These are phyloP conservation scores for Leccinellum rugosiceps DNA, from an alignment of 768 basidiomycete species.

Conservation along the genomic window DNA sequence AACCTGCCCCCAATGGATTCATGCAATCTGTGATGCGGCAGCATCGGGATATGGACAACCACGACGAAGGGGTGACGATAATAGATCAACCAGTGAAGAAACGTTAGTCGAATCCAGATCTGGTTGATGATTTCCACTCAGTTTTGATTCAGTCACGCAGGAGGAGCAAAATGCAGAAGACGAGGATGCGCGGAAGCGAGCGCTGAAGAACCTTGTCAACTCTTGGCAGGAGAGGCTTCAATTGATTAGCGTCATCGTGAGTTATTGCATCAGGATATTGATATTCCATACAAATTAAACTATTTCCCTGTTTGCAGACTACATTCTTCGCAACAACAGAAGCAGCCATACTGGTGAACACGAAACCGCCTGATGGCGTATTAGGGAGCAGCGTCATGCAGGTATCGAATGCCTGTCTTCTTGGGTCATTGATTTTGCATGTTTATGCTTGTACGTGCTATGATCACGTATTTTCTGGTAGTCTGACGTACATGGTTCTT, in stretches of 20 bases:
- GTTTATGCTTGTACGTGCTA: slow-evolving; percentile 44
- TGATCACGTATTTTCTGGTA: not conserved
- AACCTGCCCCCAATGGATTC: slow-evolving; percentile 16
- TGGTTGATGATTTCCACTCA: not conserved
- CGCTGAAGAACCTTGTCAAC: slow-evolving; percentile 48
- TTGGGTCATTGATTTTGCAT: slow-evolving; percentile 53
- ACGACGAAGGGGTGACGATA: slow-evolving; percentile 15
- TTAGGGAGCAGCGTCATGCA: slow-evolving; percentile 16
- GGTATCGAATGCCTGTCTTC: slow-evolving; percentile 44
- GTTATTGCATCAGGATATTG: slow-evolving; percentile 14
- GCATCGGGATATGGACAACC: slow-evolving; percentile 1
- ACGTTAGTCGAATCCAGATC: slow-evolving; percentile 12
- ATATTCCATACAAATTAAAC: not conserved
- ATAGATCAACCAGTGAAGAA: slow-evolving; percentile 9
- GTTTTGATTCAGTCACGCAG: slow-evolving; percentile 37
- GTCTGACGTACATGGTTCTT: not conserved
- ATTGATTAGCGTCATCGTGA: slow-evolving; percentile 56
- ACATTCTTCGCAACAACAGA: slow-evolving; percentile 63
- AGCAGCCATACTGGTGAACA: slow-evolving; percentile 47
- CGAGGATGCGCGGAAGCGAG: slow-evolving; percentile 41
- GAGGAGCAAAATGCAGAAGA: slow-evolving; percentile 49
- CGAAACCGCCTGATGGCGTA: slow-evolving; percentile 31
- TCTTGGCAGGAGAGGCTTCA: slow-evolving; percentile 64
- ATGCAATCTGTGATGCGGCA: slow-evolving; percentile 18
- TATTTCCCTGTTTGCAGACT: slow-evolving; percentile 36